These are phyloP conservation scores for Inonotus obliquus DNA, from an alignment of 1,284 basidiomycete species.

Conservation along the genomic window DNA sequence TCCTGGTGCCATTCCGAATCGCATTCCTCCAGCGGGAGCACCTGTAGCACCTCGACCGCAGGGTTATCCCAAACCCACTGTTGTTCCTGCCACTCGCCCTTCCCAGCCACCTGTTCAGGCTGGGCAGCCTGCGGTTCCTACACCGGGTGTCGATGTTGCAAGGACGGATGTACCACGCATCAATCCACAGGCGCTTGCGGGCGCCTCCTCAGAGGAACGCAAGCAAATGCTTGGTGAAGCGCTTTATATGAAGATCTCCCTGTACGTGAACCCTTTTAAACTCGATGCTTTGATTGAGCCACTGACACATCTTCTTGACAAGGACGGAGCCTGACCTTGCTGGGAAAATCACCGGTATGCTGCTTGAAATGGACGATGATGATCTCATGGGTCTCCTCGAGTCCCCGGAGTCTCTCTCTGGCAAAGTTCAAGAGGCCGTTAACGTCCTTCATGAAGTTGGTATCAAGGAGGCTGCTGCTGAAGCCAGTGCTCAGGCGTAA, in stretches of 20 bases:
- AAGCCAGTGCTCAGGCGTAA: not conserved
- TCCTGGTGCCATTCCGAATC: slow-evolving; percentile 37
- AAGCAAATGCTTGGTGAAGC: slow-evolving; percentile 96
- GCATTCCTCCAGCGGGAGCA: slow-evolving; percentile 24
- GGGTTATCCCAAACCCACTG: slow-evolving; percentile 21
- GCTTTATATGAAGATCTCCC: slow-evolving; percentile 83
- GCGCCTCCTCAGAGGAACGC: slow-evolving; percentile 81
- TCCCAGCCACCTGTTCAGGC: slow-evolving; percentile 34
- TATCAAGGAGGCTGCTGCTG: slow-evolving; percentile 41
- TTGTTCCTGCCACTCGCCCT: slow-evolving; percentile 23
- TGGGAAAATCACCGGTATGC: slow-evolving; percentile 97
- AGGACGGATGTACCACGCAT: slow-evolving; percentile 43
- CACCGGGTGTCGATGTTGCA: slow-evolving; percentile 29
- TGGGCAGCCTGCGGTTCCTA: slow-evolving; percentile 29
- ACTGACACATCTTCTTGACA: slow-evolving; percentile 13
- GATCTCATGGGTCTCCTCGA: slow-evolving; percentile 88
- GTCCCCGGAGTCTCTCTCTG: slow-evolving; percentile 70
- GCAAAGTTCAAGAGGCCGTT: slow-evolving; percentile 88
- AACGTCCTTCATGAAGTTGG: slow-evolving; percentile 75
- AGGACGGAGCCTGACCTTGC: slow-evolving; percentile 82
- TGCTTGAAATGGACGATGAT: slow-evolving; percentile 94
- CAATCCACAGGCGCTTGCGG: slow-evolving; percentile 59
- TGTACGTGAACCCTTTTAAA: slow-evolving; percentile 47
- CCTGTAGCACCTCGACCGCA: slow-evolving; percentile 29
- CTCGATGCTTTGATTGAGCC: slow-evolving; percentile 20